Evolutionary conservation across 768 basidiomycete genomes (phyloP), one percentile per base, ranked within the genome.

Genomic region (Amanita fuliginea): DNA sequence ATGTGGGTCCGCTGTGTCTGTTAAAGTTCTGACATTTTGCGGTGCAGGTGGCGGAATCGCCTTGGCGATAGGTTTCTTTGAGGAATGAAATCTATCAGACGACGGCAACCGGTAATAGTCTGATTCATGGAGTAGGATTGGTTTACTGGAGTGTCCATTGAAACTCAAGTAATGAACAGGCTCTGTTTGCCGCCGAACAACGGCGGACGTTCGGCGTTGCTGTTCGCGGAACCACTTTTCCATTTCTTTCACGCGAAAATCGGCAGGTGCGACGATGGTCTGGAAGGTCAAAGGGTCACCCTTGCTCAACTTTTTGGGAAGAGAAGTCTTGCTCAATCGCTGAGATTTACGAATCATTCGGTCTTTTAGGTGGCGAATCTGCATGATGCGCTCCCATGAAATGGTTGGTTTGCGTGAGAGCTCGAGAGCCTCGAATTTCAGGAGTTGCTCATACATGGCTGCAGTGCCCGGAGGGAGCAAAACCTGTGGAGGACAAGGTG

Each of bases 331-430:
- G 53, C 39, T 51, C 43, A 86, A 65, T 49, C 80, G 77, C 55
- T 79, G 78, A 59, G 82, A 86, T 58, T 86, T 87, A 62, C 83
- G 80, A 54, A 86, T 78, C 83, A 86, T 85, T 51, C 85, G 76
- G 61, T 87, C 84, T 67, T 87, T 87, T 57, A 87, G 70, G 54
- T 78, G 84, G 11, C 84, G 82, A 42, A 87, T 83, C 60, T 85
- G 75, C 53, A 83, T 68, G 57, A 87, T 74, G 54, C 79, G 77
- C 42, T 82, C 75, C 83, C 81, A 86, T 51, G 76, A 75, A 18
- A 80, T 70, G 30, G 65, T 58, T 3, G 67, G 67, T 51, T 76
- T 76, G 62, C 76, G 81, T 36, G 69, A 68, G 18, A 87, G 73
- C 58, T 86, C 85, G 22, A 66, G 64, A 4, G 66, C 63, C 62